Evolutionary conservation across 1,284 basidiomycete genomes (phyloP).

Genomic region (Ustilago curta): DNA sequence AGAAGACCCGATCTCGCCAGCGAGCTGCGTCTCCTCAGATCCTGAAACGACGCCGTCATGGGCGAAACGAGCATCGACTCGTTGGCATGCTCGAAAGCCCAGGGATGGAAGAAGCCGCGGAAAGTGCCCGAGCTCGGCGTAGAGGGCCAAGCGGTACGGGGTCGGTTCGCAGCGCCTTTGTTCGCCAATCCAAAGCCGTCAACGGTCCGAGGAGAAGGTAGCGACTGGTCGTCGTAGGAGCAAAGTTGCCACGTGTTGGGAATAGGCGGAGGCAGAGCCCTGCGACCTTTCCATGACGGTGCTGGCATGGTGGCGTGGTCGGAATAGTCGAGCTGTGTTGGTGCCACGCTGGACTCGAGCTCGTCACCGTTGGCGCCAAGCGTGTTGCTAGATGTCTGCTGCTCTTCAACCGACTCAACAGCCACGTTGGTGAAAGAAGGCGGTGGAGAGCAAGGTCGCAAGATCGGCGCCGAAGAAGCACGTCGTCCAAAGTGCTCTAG

Average conservation of each 20-base stretch:
- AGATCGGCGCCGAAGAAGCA: conserved; percentile 20
- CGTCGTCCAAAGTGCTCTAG: conserved; percentile 19
- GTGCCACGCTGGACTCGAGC: background rate
- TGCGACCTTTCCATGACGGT: conserved; percentile 26
- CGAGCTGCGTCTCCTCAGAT: conserved; percentile 35
- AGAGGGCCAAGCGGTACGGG: conserved; percentile 29
- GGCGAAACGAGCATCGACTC: conserved; percentile 49
- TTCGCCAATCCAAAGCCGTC: conserved; percentile 8
- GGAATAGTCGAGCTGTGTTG: background rate
- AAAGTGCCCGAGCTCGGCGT: conserved; percentile 38
- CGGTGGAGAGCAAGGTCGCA: conserved; percentile 23
- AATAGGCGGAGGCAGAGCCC: conserved; percentile 31
- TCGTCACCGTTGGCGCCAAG: background rate
- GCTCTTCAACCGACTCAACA: background rate
- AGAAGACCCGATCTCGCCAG: conserved; percentile 12
- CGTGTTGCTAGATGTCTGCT: background rate
- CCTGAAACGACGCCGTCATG: conserved; percentile 30
- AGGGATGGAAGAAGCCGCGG: conserved; percentile 47
- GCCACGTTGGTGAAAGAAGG: conserved; percentile 2
- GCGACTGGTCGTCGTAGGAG: conserved; percentile 42
- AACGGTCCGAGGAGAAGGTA: conserved; percentile 40
- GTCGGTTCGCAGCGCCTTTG: conserved; percentile 11
- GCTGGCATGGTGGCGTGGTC: conserved; percentile 28
- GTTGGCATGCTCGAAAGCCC: conserved; percentile 31
- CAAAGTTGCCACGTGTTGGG: conserved; percentile 41